A percentile compares a stretch with the other conserved stretches of the same genome.
Conservation (phyloP, 208 protist genomes). For the Leishmania major region DNA sequence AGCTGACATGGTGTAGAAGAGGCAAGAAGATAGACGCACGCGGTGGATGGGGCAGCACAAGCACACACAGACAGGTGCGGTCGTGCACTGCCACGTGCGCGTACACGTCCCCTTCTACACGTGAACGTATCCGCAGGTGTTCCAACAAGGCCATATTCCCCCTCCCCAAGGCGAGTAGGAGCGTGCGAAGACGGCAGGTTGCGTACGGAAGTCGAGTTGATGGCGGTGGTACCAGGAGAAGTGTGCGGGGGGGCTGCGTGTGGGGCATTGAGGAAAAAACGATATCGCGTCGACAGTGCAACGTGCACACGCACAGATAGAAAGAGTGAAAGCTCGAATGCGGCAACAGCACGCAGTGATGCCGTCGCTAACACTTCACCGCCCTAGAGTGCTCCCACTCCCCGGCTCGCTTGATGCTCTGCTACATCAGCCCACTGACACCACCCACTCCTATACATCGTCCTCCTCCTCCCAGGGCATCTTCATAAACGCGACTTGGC, state of each 20-base stretch:
- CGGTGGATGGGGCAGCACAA: not conserved
- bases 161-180: not conserved
- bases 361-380: not conserved
- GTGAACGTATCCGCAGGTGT: not conserved
- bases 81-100: not conserved
- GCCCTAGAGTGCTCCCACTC: not conserved
- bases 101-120: not conserved
- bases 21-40: not conserved
- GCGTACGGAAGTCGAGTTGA: not conserved
- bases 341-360: not conserved
- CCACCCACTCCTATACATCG: slow-evolving; percentile 36
- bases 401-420: not conserved
- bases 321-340: not conserved
- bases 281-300: not conserved
- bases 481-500: slow-evolving; percentile 55
- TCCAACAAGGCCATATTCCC: not conserved
- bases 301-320: not conserved
- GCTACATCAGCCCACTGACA: not conserved
- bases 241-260: not conserved
- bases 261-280: not conserved
- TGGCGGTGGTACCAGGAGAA: not conserved
- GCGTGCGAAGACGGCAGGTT: not conserved
- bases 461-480: slow-evolving; percentile 91
- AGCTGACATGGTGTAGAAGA: not conserved
- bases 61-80: not conserved